Conservation (phyloP, 2,329 filamentous ascomycete genomes). For the Fusarium clavum region DNA sequence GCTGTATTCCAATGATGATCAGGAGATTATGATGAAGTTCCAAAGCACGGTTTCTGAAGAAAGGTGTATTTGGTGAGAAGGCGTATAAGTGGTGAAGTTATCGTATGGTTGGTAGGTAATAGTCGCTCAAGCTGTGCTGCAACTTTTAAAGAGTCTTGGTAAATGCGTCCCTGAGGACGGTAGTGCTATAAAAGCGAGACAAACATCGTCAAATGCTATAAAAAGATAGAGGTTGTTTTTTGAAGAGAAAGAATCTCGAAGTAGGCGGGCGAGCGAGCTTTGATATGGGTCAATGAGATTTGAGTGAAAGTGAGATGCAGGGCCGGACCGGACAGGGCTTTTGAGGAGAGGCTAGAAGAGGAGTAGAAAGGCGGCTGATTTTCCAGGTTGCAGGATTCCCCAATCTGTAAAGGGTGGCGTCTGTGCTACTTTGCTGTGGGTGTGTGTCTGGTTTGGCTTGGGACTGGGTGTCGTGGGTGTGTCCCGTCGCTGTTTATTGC, state of each 20-base stretch:
- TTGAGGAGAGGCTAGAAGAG: slow-evolving; percentile 44
- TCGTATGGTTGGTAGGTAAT: slow-evolving; percentile 40
- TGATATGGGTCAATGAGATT: slow-evolving; percentile 36
- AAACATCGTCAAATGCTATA: slow-evolving; percentile 50
- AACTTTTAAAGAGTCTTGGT: slow-evolving; percentile 30
- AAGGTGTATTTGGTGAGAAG: background rate
- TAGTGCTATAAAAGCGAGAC: slow-evolving; percentile 52
- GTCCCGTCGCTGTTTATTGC: slow-evolving; percentile 27
- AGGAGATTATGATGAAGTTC: slow-evolving; percentile 10
- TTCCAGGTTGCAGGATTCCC: slow-evolving; percentile 39
- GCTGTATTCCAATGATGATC: slow-evolving; percentile 12
- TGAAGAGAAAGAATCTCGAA: slow-evolving; percentile 4
- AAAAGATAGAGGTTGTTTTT: slow-evolving; percentile 26
- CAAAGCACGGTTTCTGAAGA: background rate
- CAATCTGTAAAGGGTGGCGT: slow-evolving; percentile 42
- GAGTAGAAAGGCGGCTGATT: slow-evolving; percentile 41
- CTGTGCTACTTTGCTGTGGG: slow-evolving; percentile 34
- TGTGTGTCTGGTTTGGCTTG: slow-evolving; percentile 33
- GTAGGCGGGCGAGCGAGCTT: slow-evolving; percentile 21
- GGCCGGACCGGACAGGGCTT: slow-evolving; percentile 44
- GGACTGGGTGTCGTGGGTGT: slow-evolving; percentile 12
- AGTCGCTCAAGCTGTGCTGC: slow-evolving; percentile 34
- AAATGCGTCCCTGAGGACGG: slow-evolving; percentile 54
- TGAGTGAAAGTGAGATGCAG: slow-evolving; percentile 36
- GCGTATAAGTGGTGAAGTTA: slow-evolving; percentile 26